phyloP scores from a whole-genome alignment of 169 alveolate genomes.

The Cryptosporidium viatorum region DNA sequence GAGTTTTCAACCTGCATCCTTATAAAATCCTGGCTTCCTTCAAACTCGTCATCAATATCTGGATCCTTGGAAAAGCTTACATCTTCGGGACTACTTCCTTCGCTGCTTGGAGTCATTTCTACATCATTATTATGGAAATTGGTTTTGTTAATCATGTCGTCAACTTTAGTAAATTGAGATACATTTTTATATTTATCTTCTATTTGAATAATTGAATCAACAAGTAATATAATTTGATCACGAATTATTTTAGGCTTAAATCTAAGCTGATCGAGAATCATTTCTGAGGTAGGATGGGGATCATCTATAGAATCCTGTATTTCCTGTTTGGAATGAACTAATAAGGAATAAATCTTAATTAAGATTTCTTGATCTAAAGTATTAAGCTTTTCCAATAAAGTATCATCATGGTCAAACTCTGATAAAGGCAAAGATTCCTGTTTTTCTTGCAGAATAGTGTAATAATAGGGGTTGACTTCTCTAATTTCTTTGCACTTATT shows the following conservation, averaged over 20 bases:
- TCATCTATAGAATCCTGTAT: background rate
- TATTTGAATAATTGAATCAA: slow-evolving; percentile 23
- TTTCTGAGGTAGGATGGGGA: slow-evolving; percentile 3
- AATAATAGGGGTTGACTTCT: slow-evolving; percentile 81
- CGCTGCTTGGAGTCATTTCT: slow-evolving; percentile 73
- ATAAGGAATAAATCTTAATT: background rate
- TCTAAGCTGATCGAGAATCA: slow-evolving; percentile 11
- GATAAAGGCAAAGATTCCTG: background rate
- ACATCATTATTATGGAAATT: slow-evolving; percentile 14
- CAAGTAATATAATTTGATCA: slow-evolving; percentile 23
- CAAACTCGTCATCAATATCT: slow-evolving; percentile 19
- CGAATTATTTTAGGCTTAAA: slow-evolving; percentile 20
- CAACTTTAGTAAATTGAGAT: background rate
- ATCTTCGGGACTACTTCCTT: slow-evolving; percentile 11
- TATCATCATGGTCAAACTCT: background rate
- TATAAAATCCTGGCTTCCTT: background rate
- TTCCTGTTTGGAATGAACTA: background rate
- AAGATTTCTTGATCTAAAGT: slow-evolving; percentile 1
- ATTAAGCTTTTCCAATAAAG: background rate
- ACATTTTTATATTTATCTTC: background rate
- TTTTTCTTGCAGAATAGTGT: slow-evolving; percentile 3
- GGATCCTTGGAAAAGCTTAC: background rate
- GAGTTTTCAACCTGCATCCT: background rate
- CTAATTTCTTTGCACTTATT: slow-evolving; percentile 76
- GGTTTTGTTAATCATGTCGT: background rate